Evolutionary conservation across 2,329 filamentous ascomycete species (phyloP).

Genomic region (Ophiostoma angusticollis): DNA sequence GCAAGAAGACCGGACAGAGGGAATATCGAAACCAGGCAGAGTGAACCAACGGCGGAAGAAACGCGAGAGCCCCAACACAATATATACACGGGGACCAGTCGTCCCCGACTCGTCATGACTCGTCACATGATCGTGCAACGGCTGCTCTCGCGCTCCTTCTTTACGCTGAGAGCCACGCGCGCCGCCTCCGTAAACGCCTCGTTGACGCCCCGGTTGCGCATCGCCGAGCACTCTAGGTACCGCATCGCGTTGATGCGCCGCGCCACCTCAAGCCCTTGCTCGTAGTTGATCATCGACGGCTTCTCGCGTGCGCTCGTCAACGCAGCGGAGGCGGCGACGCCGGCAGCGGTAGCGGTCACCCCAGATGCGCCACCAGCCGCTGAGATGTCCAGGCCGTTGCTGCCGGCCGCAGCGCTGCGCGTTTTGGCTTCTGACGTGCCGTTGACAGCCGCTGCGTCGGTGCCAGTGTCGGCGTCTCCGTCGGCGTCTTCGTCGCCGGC

Average conservation of each 20-base stretch:
- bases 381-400: neutral
- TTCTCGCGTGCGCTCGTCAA: constrained; percentile 35
- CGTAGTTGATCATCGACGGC: constrained; percentile 72
- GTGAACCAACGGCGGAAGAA: neutral
- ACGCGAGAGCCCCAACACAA: too few species aligned
- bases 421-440: constrained; percentile 15
- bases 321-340: constrained; percentile 20
- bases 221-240: constrained; percentile 96
- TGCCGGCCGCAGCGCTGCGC: too few species aligned
- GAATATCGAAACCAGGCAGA: too few species aligned
- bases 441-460: too few species aligned
- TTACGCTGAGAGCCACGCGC: constrained; percentile 71
- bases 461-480: constrained; percentile 51
- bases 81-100: neutral
- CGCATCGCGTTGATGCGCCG: constrained; percentile 83
- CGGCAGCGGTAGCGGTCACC: constrained; percentile 42
- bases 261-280: constrained; percentile 81
- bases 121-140: constrained; percentile 52
- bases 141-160: constrained; percentile 49
- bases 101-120: too few species aligned
- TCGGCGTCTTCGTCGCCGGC: constrained; percentile 57
- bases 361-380: constrained; percentile 17
- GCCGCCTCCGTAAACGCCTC: constrained; percentile 98
- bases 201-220: constrained; percentile 95
- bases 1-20: too few species aligned